Base-by-base conservation (phyloP, 2,329 filamentous ascomycete species). In the Pseudocercospora fijiensis region DNA sequence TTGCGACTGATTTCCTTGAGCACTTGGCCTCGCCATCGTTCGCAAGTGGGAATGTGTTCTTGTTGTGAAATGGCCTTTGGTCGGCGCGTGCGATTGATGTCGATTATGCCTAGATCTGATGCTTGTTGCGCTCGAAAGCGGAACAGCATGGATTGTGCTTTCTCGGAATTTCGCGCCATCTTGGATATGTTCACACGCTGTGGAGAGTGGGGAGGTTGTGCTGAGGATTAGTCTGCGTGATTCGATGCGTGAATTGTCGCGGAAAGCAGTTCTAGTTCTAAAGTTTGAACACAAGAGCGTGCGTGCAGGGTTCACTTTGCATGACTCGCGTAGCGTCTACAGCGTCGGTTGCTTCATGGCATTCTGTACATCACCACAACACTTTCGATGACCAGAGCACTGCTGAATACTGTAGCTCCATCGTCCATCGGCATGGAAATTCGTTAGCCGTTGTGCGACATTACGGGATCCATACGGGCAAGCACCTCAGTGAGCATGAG, bases 81-180 rank as follows among this genome's bases (percentile, higher is more conserved):
- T 2, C 95, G 92, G 10, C 93, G 91, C 8, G 92, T 90, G 66
- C 93, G 91, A 64, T 92, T 90, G 27, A 90, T 90, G 82, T 98
- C 94, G 79, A 99, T 91, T 78, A 98, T 97, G 75, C 94, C 94
- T 55, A 97, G 86, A 80, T 97, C 93, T 69, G 92, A 92, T 70
- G 94, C 94, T 86, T 98, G 95, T 73, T 94, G 91, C 75, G 96
- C 95, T 78, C 95, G 92, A 84, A 99, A 99, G 84, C 95, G 94
- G 83, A 97, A 99, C 79, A 99, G 94, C 94, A 99, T 99, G 55
- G 93, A 97, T 83, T 99, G 95, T 74, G 95, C 94, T 80, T 98
- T 99, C 85, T 98, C 94, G 52, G 91, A 94, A 79, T 98, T 97
- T 76, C 94, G 94, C 75, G 94, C 93, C 94, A 76, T 76, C 27